These are phyloP conservation scores for Neurospora sp. DNA, from an alignment of 495 filamentous ascomycete genomes.

Conservation along the genomic window DNA sequence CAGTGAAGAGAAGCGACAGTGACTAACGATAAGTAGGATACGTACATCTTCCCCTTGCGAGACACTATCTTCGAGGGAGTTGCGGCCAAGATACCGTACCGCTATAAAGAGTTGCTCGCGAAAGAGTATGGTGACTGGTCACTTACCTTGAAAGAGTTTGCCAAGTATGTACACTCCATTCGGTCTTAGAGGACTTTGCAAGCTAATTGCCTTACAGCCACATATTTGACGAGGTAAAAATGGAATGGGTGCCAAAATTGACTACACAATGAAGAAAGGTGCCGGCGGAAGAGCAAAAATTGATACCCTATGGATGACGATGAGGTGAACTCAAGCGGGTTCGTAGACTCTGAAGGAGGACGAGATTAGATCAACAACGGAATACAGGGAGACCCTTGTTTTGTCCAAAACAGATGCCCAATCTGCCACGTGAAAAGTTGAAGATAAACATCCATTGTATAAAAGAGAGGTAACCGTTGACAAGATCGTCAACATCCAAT, in stretches of 20 bases:
- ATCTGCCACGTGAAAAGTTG: not conserved
- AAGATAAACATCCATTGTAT: not conserved
- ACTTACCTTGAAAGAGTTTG: slow-evolving; percentile 37
- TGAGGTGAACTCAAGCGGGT: not conserved
- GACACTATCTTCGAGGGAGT: slow-evolving; percentile 53
- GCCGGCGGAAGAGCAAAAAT: not conserved
- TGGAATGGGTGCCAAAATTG: slow-evolving; percentile 23
- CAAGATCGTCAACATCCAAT: not conserved
- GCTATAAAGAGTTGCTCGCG: slow-evolving; percentile 47
- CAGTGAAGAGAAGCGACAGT: not conserved
- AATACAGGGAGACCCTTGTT: not conserved
- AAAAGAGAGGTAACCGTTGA: not conserved
- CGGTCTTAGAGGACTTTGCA: not conserved
- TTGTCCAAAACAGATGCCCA: not conserved
- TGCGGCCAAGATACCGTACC: slow-evolving; percentile 49
- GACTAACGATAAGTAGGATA: slow-evolving; percentile 19
- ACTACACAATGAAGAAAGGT: not conserved
- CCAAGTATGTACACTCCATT: slow-evolving; percentile 36
- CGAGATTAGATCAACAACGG: not conserved
- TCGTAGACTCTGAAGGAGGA: not conserved
- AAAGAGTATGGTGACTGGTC: slow-evolving; percentile 50
- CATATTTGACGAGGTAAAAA: slow-evolving; percentile 24
- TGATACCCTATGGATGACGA: not conserved
- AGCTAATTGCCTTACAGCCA: slow-evolving; percentile 20
- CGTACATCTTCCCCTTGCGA: slow-evolving; percentile 30